Base-by-base conservation (phyloP, 2,329 filamentous ascomycete genomes). In the Dendryphion nanum region DNA sequence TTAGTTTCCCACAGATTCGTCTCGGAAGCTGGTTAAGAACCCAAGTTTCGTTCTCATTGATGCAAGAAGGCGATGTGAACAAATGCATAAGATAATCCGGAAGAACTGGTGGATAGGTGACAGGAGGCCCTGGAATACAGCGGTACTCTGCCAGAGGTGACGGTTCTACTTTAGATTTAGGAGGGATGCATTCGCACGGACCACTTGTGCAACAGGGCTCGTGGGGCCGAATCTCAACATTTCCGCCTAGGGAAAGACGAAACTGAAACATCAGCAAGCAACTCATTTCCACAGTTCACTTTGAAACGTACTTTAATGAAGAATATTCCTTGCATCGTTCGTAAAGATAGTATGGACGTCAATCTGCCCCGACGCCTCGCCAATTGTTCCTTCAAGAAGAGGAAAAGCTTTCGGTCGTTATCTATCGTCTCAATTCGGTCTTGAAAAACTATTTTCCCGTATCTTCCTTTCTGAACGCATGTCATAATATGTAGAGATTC, bases 11-110 rank as follows among this genome's bases (percentile, higher is more conserved):
- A 21, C 39, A 43, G 0, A 34, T 50, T 5, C 52, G 50, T 23
- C 51, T 57, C 2, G 55, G 55, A 4, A 59, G 36, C 23, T 51
- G 53, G 18, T 50, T 32, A 0, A 55, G 30, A 2, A 59, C 50
- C 48, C 47, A 55, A 0, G 39, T 49, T 4, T 58, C 47, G 0
- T 43, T 13, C 18, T 53, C 44, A 17, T 47, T 38, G 5, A 47
- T 42, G 21, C 55, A 48, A 0, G 35, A 30, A 2, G 55, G 55
- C 8, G 37, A 48, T 1, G 30, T 39, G 15, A 59, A 47, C 6
- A 55, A 28, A 14, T 47, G 49, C 20, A 46, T 19, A 14, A 61
- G 35, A 23, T 52, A 41, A 7, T 55, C 40, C 5, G 53, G 48
- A 28, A 42, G 37, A 0, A 60, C 35, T 0, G 54, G 57, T n/a